Percentiles rank a stretch among this genome's conserved stretches.
These are phyloP conservation scores for Melastoma malabathricum DNA, from an alignment of 345 rosid genomes.

Conservation along the genomic window DNA sequence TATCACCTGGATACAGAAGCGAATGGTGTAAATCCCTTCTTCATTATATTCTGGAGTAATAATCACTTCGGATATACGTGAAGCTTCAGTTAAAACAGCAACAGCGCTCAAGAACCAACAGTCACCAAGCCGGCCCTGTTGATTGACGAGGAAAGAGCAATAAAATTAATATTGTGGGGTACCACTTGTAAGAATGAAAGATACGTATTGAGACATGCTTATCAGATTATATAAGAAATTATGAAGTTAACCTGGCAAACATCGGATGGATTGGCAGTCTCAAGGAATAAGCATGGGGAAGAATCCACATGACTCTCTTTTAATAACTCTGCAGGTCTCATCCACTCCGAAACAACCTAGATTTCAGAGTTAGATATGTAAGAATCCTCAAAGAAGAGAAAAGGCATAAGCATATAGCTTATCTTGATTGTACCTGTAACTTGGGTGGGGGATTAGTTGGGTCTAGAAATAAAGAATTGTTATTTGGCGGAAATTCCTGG, in stretches of 20 bases:
- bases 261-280: slow-evolving; percentile 89
- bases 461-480: slow-evolving; percentile 80
- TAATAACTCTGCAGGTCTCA: slow-evolving; percentile 80
- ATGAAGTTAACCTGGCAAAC: slow-evolving; percentile 76
- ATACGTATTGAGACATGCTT: not conserved
- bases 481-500: slow-evolving; percentile 95
- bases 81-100: slow-evolving; percentile 90
- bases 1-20: slow-evolving; percentile 96
- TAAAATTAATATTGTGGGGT: slow-evolving; percentile 3
- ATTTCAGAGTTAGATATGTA: slow-evolving; percentile 6
- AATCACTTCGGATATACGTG: slow-evolving; percentile 88
- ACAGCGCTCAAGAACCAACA: slow-evolving; percentile 99
- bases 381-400: slow-evolving; percentile 11
- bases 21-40: slow-evolving; percentile 98
- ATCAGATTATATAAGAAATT: not conserved
- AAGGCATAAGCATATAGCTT: slow-evolving; percentile 6
- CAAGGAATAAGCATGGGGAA: slow-evolving; percentile 83
- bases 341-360: slow-evolving; percentile 97
- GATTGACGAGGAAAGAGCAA: slow-evolving; percentile 3
- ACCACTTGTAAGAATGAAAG: not conserved
- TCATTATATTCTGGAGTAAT: slow-evolving; percentile 94
- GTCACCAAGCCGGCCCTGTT: slow-evolving; percentile 93
- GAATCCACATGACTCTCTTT: slow-evolving; percentile 45
- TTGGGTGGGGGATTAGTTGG: slow-evolving; percentile 70
- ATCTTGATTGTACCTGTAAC: slow-evolving; percentile 54